Conservation (phyloP, 768 basidiomycete genomes). For the Amanita polypyramis region DNA sequence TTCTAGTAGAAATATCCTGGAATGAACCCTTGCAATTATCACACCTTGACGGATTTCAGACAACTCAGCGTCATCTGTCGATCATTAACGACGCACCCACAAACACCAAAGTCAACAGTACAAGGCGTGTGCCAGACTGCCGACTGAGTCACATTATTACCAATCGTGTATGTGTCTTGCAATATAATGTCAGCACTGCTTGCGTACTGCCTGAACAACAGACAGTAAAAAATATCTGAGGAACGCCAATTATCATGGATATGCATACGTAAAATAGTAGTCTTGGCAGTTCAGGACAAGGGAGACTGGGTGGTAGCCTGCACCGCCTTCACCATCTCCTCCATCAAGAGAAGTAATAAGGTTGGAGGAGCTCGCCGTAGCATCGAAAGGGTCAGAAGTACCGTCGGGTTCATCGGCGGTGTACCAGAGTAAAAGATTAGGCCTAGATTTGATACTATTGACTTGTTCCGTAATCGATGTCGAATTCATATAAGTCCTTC, state of each 20-base stretch:
- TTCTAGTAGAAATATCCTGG: conserved; percentile 55
- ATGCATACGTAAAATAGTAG: conserved; percentile 42
- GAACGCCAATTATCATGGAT: background rate
- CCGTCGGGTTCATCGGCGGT: conserved; percentile 71
- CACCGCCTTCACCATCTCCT: conserved; percentile 33
- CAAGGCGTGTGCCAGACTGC: conserved; percentile 51
- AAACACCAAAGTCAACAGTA: conserved; percentile 57
- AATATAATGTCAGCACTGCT: conserved; percentile 60
- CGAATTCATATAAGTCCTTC: conserved; percentile 53
- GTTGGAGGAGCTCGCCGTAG: conserved; percentile 40
- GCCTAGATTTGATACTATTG: conserved; percentile 50
- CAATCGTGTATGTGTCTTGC: conserved; percentile 54
- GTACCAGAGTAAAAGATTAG: conserved; percentile 66
- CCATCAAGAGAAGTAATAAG: conserved; percentile 50
- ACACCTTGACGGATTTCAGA: conserved; percentile 20
- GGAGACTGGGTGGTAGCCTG: conserved; percentile 57
- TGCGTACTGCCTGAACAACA: conserved; percentile 25
- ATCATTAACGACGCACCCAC: conserved; percentile 42
- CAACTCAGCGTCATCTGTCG: background rate
- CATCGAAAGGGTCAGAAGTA: conserved; percentile 54
- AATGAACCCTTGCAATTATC: conserved; percentile 61
- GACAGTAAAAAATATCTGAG: background rate
- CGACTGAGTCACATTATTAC: conserved; percentile 57
- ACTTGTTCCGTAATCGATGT: conserved; percentile 60
- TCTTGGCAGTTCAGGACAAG: conserved; percentile 59